Evolutionary conservation across 129 eudicot genomes (phyloP), one percentile per base, ranked within the genome.

Genomic region (Solidago caesia): DNA sequence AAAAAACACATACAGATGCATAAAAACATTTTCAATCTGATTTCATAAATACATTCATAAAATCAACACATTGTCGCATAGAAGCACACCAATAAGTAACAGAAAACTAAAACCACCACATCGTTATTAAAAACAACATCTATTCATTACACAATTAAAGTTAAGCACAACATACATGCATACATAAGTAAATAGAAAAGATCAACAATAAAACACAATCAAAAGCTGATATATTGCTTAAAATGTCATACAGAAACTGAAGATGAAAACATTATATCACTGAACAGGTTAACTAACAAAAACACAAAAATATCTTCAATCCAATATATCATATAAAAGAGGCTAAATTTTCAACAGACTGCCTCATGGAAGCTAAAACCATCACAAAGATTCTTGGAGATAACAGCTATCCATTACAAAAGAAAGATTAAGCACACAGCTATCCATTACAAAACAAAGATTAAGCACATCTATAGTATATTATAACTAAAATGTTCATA

Each of bases 51-150:
- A 0, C 15, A 21, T 5, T 16, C 2, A 12, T 56, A 56, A 33
- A 33, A 21, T 15, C 61, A 15, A 64, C 48, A n/a, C 5, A 52
- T 52, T 70, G 10, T 68, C 26, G 9, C 68, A 63, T 33, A 33
- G 68, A 13, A 63, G 68, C 45, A 49, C 13, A 68, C 48, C 44
- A 33, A 26, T 25, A 68, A 68, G 63, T 70, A 53, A 70, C 51
- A 56, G 47, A 70, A 6, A n/a, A 7, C 9, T 56, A 56, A 56
- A 56, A 7, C 43, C 72, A 11, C 5, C 41, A 33, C 7, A 8
- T 25, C 45, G 25, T 68, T 68, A 25, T 68, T 25, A 4, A 21
- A 67, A 42, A 68, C 47, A 49, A 39, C 8, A 53, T 13, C 27
- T 41, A 13, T 53, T 53, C 6, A 53, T 53, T 56, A 56, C 61